A percentile compares a stretch with the other conserved stretches of the same genome.
Conservation (phyloP, 1,139 yeast genomes). For the Ashbya aceris region DNA sequence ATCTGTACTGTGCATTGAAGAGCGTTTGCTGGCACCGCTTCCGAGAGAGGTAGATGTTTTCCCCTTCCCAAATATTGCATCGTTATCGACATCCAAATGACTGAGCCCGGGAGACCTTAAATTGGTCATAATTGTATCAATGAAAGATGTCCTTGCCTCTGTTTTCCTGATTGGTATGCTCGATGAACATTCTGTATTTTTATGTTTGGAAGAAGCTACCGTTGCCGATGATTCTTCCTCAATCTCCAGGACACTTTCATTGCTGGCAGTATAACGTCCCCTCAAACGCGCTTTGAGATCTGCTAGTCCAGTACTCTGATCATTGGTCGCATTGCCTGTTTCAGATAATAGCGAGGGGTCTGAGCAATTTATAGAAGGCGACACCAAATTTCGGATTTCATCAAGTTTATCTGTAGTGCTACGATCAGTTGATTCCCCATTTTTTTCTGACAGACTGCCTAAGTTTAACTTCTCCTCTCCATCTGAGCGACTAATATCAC, state of each 20-base stretch:
- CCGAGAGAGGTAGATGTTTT: not conserved
- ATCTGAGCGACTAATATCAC: constrained; percentile 9
- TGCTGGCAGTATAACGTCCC: not conserved
- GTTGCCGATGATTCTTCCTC: not conserved
- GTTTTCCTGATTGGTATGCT: constrained; percentile 16
- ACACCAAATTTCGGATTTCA: too few relatives aligned
- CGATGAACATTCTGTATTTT: not conserved
- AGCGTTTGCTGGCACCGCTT: constrained; percentile 2
- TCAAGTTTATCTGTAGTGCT: too few relatives aligned
- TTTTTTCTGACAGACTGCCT: too few relatives aligned
- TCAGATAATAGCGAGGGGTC: too few relatives aligned
- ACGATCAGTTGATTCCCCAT: too few relatives aligned
- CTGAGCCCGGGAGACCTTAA: constrained; percentile 14
- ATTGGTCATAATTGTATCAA: constrained; percentile 21
- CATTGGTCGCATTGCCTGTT: too few relatives aligned
- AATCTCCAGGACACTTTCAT: not conserved
- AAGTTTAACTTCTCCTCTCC: not conserved
- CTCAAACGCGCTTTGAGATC: not conserved
- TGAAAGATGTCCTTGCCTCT: constrained; percentile 21
- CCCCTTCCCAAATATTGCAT: constrained; percentile 1
- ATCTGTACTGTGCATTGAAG: constrained; percentile 1
- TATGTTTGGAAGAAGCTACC: constrained; percentile 1
- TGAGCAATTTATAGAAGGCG: too few relatives aligned
- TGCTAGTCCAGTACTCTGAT: too few relatives aligned
- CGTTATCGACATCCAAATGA: constrained; percentile 8